Base-by-base conservation (phyloP, 208 protist genomes). In the Angomonas deanei region DNA sequence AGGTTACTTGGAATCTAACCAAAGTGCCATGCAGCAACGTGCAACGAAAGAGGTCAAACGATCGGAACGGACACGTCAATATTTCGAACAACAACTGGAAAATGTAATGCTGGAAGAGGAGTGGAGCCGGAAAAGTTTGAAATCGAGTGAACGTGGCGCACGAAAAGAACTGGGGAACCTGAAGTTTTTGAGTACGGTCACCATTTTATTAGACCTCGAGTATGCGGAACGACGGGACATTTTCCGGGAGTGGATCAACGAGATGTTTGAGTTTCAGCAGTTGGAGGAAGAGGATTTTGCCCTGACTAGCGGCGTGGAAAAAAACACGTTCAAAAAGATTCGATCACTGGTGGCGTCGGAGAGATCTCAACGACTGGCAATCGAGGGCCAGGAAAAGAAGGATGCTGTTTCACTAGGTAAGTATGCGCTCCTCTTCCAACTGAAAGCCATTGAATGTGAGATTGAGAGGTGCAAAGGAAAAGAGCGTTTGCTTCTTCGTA, bases 181-280 rank as follows among this genome's bases (percentile, higher is more conserved):
- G 4, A n/a, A 10, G 6, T 28, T 56, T 56, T 24, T 56, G 4
- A 4, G 17, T 8, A 21, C 23, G 21, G 30, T 60, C 5, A 60
- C 3, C 30, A 21, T 24, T 60, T n/a, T 68, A 1, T 34, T 56
- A 13, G 67, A 75, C 54, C 42, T 46, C 0, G 77, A 83, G 60
- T 83, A 76, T 52, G 26, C 46, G 28, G 32, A 33, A 23, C 59
- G 77, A 31, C 38, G 61, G 11, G 23, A 30, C 6, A 68, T 84
- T 36, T 84, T 75, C 64, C 57, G 69, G 19, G 59, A 63, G 17
- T 39, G 28, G 21, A 15, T 72, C 17, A 27, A 21, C 10, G 64
- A 68, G 30, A 61, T 64, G 47, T 46, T 26, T 13, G 49, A 15
- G 0, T 53, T 83, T 46, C 27, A 60, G 10, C 31, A 60, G n/a